Conservation (phyloP, 2,329 filamentous ascomycete genomes). For the Ophiostoma triangulosporum region DNA sequence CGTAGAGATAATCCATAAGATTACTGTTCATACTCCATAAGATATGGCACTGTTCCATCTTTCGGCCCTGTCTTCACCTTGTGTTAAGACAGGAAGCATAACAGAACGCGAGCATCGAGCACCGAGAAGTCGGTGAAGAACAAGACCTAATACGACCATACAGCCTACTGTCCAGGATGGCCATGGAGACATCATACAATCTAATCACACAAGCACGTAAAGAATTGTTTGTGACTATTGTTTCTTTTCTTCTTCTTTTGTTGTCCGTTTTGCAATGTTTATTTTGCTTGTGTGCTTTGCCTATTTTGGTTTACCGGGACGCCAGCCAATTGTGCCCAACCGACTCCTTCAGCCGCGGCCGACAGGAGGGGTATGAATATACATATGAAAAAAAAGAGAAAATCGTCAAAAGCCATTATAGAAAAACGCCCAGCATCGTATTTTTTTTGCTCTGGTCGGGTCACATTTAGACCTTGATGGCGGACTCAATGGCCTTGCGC, state of each 20-base stretch:
- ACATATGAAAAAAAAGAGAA: not conserved
- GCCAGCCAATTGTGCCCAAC: slow-evolving; percentile 4
- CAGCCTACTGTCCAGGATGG: too few relatives aligned
- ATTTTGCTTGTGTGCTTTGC: slow-evolving; percentile 4
- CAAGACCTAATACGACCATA: too few relatives aligned
- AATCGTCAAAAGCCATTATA: slow-evolving; percentile 4
- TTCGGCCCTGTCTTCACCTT: too few relatives aligned
- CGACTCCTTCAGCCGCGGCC: not conserved
- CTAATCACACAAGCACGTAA: not conserved
- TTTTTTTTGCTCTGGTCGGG: not conserved
- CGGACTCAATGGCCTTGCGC: slow-evolving; percentile 82
- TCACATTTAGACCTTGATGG: slow-evolving; percentile 91
- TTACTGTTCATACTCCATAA: too few relatives aligned
- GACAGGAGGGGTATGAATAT: not conserved
- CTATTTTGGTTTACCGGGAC: slow-evolving; percentile 9
- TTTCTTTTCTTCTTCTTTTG: slow-evolving; percentile 6
- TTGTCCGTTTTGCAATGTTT: slow-evolving; percentile 11
- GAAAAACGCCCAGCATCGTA: not conserved
- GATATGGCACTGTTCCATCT: not conserved
- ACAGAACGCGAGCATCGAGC: too few relatives aligned
- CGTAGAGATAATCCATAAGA: too few relatives aligned
- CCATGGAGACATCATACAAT: too few relatives aligned
- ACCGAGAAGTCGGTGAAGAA: too few relatives aligned
- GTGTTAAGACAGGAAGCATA: too few relatives aligned
- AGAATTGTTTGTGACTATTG: slow-evolving; percentile 1